Base-by-base conservation (phyloP, 805 yeast genomes). In the Clavispora santaluciae region DNA sequence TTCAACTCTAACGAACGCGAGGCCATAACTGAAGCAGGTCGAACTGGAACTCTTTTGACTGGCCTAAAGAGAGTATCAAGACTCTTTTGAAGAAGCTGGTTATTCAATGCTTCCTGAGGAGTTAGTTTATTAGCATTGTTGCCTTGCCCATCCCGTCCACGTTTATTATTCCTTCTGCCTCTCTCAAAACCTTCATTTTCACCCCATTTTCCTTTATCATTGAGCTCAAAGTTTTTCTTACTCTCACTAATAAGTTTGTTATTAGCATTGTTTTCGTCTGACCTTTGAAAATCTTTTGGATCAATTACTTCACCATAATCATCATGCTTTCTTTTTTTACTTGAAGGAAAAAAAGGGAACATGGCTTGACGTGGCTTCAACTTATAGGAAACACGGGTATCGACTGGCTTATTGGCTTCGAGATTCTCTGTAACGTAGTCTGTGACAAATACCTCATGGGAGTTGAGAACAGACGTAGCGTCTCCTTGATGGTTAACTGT, bases 271-370 rank as follows among this genome's bases (percentile, higher is more conserved):
- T 78, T 83, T 48, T 79, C 86, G 22, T 47, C 52, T 36, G 70
- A 67, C 41, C 72, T 72, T 47, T 71, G 73, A 53, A 81, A 84
- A 50, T 82, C 83, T 28, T 78, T 76, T 33, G 74, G 73, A 46
- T 83, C 81, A 16, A 90, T 80, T 2, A 81, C 63, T 41, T 79
- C 82, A 22, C 99, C 99, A 59, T 91, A 93, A 49, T 91, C 97
- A 56, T 93, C 98, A 35, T 73, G 66, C 49, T 84, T 78, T 18
- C 75, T 66, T 50, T 78, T 76, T 36, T 70, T 74, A 6, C 55
- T 45, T 20, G 49, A 48, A 1, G 76, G 73, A 28, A 77, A 65
- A 50, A 68, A 84, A 10, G 96, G 98, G 55, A 91, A 93, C 86
- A 85, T 83, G 33, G 73, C 70, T 72, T 76, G 59, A 69, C 72